phyloP scores from a whole-genome alignment of 176 grass and related monocot species.

The Tillandsia fasciculata region DNA sequence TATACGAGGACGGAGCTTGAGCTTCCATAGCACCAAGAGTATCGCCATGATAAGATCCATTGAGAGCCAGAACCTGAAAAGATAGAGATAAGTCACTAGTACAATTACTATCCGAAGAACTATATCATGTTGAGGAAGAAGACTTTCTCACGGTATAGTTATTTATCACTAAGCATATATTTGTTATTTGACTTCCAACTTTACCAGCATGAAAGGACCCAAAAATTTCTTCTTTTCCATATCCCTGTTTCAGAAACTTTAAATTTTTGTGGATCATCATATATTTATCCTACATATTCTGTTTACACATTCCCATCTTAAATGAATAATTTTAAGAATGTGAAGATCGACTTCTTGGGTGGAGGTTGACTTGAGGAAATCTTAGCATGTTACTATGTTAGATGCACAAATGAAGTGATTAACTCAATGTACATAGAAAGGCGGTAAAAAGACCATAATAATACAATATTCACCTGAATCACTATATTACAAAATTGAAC shows the following conservation, averaged over 20 bases:
- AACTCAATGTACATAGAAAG: neutral
- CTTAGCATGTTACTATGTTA: conserved; percentile 4
- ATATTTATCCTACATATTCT: neutral
- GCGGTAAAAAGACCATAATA: neutral
- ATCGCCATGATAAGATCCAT: conserved; percentile 89
- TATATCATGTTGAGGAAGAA: neutral
- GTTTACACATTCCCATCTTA: neutral
- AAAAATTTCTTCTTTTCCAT: too few species aligned
- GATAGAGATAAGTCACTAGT: neutral
- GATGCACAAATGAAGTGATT: neutral
- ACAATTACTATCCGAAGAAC: conserved; percentile 1
- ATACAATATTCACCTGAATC: neutral
- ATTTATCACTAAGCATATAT: neutral
- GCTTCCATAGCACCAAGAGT: conserved; percentile 98
- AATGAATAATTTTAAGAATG: neutral
- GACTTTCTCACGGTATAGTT: neutral
- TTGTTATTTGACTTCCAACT: too few species aligned
- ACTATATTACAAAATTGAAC: neutral
- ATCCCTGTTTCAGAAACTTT: too few species aligned
- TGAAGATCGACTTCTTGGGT: neutral
- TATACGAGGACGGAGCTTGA: conserved; percentile 93
- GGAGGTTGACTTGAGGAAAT: neutral
- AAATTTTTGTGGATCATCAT: neutral
- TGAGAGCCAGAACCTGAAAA: conserved; percentile 73
- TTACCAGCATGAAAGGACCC: too few species aligned